Evolutionary conservation across 352 stramenopile species (phyloP), one percentile per base, ranked within the genome.

Genomic region (Phytopythium chamaehyphon): DNA sequence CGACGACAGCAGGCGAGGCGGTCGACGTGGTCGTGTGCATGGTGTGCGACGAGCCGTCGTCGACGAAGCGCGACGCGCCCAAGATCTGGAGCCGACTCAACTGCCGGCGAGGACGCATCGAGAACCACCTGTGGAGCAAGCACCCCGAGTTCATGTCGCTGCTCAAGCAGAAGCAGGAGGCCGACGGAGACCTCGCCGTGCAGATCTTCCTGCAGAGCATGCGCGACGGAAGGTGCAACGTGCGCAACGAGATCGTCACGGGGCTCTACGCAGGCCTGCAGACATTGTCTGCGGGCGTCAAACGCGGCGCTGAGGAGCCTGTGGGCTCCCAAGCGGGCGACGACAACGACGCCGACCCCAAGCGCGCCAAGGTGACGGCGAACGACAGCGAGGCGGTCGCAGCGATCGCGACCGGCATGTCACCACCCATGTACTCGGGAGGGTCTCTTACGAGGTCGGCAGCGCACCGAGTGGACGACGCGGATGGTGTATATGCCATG

Each of bases 91-190:
- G 70, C 35, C 80, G 77, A 16, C 38, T 83, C 21, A 90, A 90
- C 54, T 88, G 76, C 40, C 80, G 80, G 6, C 80, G 80, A 23
- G 80, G 80, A 1, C 74, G 80, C 23, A 90, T 90, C 42, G 80
- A 90, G 62, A 90, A 86, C 51, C 80, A 90, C 39, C 55, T 90
- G 44, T 73, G 76, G 64, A 90, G 77, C 54, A 90, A 90, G 45
- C 80, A 90, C 51, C 80, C 80, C 5, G 76, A 90, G 57, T 88
- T 88, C 51, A 90, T 90, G 80, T 58, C 83, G 40, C 52, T 90
- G 46, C 68, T 90, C 39, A 86, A 86, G 54, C 64, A 88, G 52
- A 90, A 90, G 58, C 76, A 73, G n/a, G 80, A 88, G 36, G 53
- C 75, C 0, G 76, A 90, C 61, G 77, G 75, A 39, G 80, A 90